Conservation (phyloP, 257 asterid genomes). For the Solanum corneliomulleri region DNA sequence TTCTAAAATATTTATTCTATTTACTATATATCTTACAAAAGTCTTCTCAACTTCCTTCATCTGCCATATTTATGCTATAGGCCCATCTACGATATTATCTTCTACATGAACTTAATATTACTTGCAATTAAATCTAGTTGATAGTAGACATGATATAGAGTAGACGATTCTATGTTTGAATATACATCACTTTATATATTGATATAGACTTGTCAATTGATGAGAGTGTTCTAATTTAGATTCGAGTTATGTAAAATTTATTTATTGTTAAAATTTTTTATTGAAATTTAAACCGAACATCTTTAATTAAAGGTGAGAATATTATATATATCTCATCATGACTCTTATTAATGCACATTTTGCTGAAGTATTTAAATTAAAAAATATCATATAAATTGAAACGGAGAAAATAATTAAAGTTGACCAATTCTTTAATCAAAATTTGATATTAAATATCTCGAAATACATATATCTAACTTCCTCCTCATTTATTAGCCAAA, state of each 20-base stretch:
- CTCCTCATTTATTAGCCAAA: not conserved
- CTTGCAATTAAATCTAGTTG: not conserved
- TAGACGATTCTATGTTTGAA: not conserved
- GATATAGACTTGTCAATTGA: not conserved
- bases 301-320: not conserved
- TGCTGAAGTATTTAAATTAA: not conserved
- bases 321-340: not conserved
- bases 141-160: not conserved
- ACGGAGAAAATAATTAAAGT: not conserved
- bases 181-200: not conserved
- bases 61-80: constrained; percentile 20
- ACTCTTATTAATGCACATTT: not conserved
- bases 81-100: not conserved
- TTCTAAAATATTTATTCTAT: not conserved
- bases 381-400: no score
- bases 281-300: not conserved
- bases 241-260: not conserved
- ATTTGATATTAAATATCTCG: not conserved
- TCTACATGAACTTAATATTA: not conserved
- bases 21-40: constrained; percentile 7
- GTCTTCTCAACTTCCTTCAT: constrained; percentile 25
- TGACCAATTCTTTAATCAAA: not conserved
- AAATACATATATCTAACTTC: not conserved
- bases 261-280: not conserved
- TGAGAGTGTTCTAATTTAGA: not conserved